These are phyloP conservation scores for Globisporangium heterothallicum DNA, from an alignment of 352 stramenopile genomes.

Conservation along the genomic window DNA sequence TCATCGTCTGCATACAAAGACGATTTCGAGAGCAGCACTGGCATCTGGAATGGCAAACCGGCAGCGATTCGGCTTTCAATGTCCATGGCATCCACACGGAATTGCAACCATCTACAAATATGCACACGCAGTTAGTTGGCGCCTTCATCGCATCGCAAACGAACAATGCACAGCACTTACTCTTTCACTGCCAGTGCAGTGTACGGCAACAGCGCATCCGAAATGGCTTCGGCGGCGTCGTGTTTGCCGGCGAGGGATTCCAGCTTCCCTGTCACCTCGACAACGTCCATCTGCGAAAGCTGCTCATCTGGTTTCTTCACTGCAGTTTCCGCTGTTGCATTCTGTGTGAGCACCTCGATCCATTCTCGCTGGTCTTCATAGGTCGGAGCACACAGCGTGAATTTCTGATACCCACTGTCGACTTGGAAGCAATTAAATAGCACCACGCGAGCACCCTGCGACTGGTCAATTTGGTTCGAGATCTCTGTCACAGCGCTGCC, in stretches of 20 bases:
- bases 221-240: conserved; percentile 55
- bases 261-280: conserved; percentile 71
- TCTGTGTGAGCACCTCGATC: conserved; percentile 85
- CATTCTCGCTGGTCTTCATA: conserved; percentile 87
- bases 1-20: conserved; percentile 84
- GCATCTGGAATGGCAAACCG: conserved; percentile 76
- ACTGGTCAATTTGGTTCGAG: conserved; percentile 85
- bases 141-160: not conserved
- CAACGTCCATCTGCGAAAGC: conserved; percentile 63
- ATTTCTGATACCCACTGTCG: conserved; percentile 79
- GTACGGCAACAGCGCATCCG: conserved; percentile 68
- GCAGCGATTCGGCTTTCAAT: conserved; percentile 80
- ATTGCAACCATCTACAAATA: conserved; percentile 68
- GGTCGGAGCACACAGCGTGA: conserved; percentile 74
- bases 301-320: conserved; percentile 72
- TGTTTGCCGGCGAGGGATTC: conserved; percentile 80
- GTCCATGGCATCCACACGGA: conserved; percentile 82
- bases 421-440: conserved; percentile 85
- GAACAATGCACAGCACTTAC: conserved; percentile 32
- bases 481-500: conserved; percentile 74
- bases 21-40: conserved; percentile 82
- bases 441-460: conserved; percentile 76
- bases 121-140: too few species aligned
- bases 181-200: conserved; percentile 83
- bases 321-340: conserved; percentile 75